Conservation (phyloP, 1,139 yeast species). For the Lodderomyces margitis region DNA sequence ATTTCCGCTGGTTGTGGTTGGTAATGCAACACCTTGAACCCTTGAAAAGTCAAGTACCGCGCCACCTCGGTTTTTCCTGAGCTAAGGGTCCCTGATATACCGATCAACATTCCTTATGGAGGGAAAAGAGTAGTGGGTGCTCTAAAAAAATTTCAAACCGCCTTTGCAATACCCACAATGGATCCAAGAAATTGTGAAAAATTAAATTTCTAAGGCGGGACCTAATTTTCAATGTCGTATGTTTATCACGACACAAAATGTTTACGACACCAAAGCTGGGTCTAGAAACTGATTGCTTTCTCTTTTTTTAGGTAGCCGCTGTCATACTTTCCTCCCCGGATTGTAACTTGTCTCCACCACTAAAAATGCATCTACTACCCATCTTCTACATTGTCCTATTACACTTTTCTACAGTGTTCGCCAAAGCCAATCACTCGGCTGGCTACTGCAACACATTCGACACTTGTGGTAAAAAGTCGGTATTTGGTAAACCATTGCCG, state of each 20-base stretch:
- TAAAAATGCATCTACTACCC: constrained; percentile 1
- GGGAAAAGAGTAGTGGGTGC: neutral
- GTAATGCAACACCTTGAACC: constrained; percentile 43
- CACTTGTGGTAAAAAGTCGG: constrained; percentile 73
- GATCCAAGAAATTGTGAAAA: neutral
- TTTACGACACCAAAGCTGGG: neutral
- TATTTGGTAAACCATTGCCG: constrained; percentile 79
- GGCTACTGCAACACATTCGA: constrained; percentile 61
- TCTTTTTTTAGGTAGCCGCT: too few species aligned
- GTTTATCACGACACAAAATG: neutral
- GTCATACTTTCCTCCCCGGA: neutral
- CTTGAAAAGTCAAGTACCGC: constrained; percentile 54
- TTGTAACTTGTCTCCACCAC: neutral
- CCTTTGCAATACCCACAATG: neutral
- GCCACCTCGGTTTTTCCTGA: constrained; percentile 72
- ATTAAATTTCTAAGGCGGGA: neutral
- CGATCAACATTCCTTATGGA: constrained; percentile 60
- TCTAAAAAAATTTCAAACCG: neutral
- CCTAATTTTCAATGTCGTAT: neutral
- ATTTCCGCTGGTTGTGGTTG: constrained; percentile 5
- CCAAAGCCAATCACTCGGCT: constrained; percentile 2
- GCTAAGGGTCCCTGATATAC: constrained; percentile 68
- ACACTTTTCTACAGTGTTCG: neutral
- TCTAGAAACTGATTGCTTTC: too few species aligned
- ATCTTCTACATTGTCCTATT: neutral